phyloP scores from a whole-genome alignment of 805 yeast genomes.

The Torulaspora indica region DNA sequence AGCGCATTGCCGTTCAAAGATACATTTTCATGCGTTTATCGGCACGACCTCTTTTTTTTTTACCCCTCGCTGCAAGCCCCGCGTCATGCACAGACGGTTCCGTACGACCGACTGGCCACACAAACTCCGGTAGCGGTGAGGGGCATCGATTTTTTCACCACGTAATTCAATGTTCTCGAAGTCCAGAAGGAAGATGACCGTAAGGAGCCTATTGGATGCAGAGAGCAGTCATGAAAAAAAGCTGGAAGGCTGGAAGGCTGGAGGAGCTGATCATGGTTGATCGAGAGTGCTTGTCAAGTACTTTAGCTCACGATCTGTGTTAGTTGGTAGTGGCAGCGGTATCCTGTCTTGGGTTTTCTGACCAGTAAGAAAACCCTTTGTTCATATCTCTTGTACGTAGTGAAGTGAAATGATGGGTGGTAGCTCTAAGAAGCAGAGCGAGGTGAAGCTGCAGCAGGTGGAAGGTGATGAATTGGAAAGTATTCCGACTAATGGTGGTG shows the following conservation, averaged over 20 bases:
- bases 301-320: too few species aligned
- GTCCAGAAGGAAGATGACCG: too few species aligned
- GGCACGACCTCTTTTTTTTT: not conserved
- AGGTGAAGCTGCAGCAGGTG: conserved; percentile 4
- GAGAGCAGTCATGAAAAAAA: too few species aligned
- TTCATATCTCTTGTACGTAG: not conserved
- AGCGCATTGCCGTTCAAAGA: not conserved
- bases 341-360: too few species aligned
- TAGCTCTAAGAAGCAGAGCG: conserved; percentile 4
- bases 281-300: too few species aligned
- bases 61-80: conserved; percentile 1
- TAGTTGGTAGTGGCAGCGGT: too few species aligned
- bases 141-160: not conserved
- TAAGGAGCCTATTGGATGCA: too few species aligned
- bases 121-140: not conserved
- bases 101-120: not conserved
- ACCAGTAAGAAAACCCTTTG: too few species aligned
- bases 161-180: too few species aligned
- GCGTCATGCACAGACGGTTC: not conserved
- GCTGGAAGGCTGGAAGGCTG: too few species aligned
- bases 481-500: not conserved
- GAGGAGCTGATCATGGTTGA: too few species aligned
- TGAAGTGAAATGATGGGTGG: conserved; percentile 1
- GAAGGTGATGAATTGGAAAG: conserved; percentile 7
- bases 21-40: not conserved